Base-by-base conservation (phyloP, 345 rosid species). In the Salix suchowensis region DNA sequence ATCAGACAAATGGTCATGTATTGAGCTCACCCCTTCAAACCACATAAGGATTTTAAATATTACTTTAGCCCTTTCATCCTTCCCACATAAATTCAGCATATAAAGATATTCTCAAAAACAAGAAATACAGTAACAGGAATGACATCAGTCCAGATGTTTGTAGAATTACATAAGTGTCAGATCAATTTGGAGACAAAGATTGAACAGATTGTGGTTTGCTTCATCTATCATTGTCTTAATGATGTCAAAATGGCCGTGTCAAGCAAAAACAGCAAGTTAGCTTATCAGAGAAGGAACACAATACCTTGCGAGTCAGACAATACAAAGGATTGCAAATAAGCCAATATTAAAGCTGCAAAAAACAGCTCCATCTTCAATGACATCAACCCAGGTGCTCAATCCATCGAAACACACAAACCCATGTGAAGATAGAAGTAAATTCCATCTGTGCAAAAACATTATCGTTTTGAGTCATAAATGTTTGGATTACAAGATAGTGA, bases 241-340 rank as follows among this genome's bases (percentile, higher is more conserved):
- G 5, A 64, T 30, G n/a, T 34, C 58, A 61, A 77, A 48, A 61
- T 46, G 44, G 62, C 26, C n/a, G 44, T 46, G 26, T 30, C 55
- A 78, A 72, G 28, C 11, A 5, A 11, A 58, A 72, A 21, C 72
- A 44, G 34, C 40, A 34, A 68, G 19, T 32, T 58, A 65, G 68
- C 68, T 14, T 65, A 34, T 26, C 40, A 28, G 15, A 34, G 39
- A 54, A 66, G 36, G 37, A 42, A 36, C 34, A 62, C 36, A 12
- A 16, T 87, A 95, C 98, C 98, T 95, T 95, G 98, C 26, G 48
- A 79, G 86, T 95, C 92, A 42, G 94, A 88, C 24, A 78, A 74
- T 30, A 81, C 94, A 76, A 80, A 77, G 37, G 93, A 77, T 67
- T 74, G 85, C 78, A 91, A 86, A 77, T 80, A 85, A 73, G 86